phyloP scores from a whole-genome alignment of 2,329 filamentous ascomycete genomes.

The Trichophyton schoenleinii region DNA sequence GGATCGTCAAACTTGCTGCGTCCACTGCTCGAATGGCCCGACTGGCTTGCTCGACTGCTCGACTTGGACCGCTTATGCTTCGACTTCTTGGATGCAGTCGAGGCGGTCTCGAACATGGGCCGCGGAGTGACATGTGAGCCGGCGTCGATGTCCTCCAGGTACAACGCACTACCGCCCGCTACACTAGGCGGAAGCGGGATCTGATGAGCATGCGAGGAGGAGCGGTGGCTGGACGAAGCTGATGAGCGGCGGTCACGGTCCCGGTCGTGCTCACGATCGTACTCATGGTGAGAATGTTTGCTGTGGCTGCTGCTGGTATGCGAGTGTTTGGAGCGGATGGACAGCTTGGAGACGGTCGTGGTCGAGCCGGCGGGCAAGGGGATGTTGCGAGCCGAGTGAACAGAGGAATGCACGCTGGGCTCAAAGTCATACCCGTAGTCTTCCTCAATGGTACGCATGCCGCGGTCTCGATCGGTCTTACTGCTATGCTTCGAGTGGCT shows the following conservation, averaged over 20 bases:
- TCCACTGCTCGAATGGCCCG: constrained; percentile 3
- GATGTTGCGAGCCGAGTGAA: constrained; percentile 26
- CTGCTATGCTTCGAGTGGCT: not conserved
- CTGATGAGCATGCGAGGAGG: constrained; percentile 14
- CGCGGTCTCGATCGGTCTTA: not conserved
- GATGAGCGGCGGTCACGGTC: not conserved
- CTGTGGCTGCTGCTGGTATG: constrained; percentile 12
- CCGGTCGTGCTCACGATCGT: too few species aligned
- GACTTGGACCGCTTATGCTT: constrained; percentile 6
- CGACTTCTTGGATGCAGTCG: constrained; percentile 20
- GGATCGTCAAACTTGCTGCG: constrained; percentile 28
- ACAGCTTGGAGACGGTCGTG: constrained; percentile 13
- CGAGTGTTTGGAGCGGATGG: constrained; percentile 12
- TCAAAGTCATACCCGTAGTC: not conserved
- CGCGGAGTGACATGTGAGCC: constrained; percentile 49
- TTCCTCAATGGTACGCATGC: not conserved
- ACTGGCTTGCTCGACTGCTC: constrained; percentile 6
- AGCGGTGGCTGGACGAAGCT: constrained; percentile 7
- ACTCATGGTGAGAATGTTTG: constrained; percentile 9
- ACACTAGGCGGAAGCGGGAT: constrained; percentile 25
- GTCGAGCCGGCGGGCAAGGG: constrained; percentile 26
- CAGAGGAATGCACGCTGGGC: constrained; percentile 14
- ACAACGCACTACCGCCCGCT: constrained; percentile 19
- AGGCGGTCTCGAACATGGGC: constrained; percentile 12
- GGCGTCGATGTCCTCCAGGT: constrained; percentile 20